Base-by-base conservation (phyloP, 1,139 yeast species). In the Pichia kudriavzevii region DNA sequence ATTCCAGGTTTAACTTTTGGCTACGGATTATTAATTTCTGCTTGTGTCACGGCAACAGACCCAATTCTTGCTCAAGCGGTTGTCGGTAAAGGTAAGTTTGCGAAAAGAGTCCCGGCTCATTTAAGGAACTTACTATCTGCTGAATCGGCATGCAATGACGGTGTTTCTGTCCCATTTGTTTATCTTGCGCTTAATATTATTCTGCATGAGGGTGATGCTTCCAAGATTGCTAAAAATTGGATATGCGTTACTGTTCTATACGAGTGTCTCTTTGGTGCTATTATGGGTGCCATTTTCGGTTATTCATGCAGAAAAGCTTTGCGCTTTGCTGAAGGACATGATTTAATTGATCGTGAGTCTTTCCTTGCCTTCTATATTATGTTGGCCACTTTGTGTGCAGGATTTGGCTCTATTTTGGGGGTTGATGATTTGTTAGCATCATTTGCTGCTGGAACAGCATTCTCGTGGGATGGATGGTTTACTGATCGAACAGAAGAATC, bases 11-110 rank as follows among this genome's bases (percentile, higher is more conserved):
- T 91, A 41, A 64, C 70, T 42, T 88, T 88, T 62, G 61, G 83
- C 12, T 82, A 81, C 39, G 83, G 88, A 5, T 68, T 91, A 31
- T 67, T 83, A 34, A 78, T 91, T 2, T 74, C 94, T 20, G 97
- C 96, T 1, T 91, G 98, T 61, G 78, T 91, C 26, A 91, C 98
- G 0, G 97, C 98, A 3, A 91, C 98, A 0, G 98, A 91, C 60
- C 98, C 98, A 4, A 94, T 91, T 34, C 68, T 91, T 54, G 98
- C 98, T 1, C 94, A 95, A 25, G 96, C 98, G 1, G 97, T 91
- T 14, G 97, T 91, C 15, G 96, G 98, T 64, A 84, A 84, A 53
- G 97, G 98, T 46, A 87, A 88, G 53, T 91, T 91, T 58, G 96
- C 98, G n/a, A 78, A 75, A 54, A 73, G 96, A 45, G 97, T 91